phyloP scores from a whole-genome alignment of 371 early-diverging fungal genomes.

The Paraphysoderma sedebokerense region DNA sequence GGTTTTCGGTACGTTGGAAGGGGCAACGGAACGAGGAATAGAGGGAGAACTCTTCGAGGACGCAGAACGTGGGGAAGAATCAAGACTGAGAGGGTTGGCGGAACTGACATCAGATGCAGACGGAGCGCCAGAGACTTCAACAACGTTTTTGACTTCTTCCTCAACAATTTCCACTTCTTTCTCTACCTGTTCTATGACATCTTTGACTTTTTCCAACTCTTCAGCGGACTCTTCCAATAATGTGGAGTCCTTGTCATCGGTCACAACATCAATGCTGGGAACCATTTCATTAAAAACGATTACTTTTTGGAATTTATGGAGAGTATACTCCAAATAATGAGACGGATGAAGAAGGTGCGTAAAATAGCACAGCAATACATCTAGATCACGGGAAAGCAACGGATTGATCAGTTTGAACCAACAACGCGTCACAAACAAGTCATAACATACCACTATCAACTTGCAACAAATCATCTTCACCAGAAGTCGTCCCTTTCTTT shows the following conservation, averaged over 20 bases:
- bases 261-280: neutral
- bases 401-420: too few species aligned
- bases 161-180: neutral
- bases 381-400: neutral
- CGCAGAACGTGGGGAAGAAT: too few species aligned
- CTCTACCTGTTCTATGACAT: neutral
- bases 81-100: neutral
- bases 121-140: neutral
- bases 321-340: neutral
- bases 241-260: neutral
- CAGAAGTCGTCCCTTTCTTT: too few species aligned
- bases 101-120: neutral
- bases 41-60: too few species aligned
- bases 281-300: neutral
- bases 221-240: neutral
- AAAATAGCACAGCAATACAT: neutral
- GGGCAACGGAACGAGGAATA: neutral
- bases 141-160: neutral
- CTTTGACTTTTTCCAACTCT: neutral
- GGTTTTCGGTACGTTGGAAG: neutral
- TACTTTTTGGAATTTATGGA: neutral
- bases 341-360: neutral
- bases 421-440: too few species aligned
- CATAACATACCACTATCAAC: too few species aligned
- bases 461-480: too few species aligned